Percentiles rank a stretch among this genome's conserved stretches.
These are phyloP conservation scores for Tylopilus rubrobrunneus DNA, from an alignment of 768 basidiomycete genomes.

Conservation along the genomic window DNA sequence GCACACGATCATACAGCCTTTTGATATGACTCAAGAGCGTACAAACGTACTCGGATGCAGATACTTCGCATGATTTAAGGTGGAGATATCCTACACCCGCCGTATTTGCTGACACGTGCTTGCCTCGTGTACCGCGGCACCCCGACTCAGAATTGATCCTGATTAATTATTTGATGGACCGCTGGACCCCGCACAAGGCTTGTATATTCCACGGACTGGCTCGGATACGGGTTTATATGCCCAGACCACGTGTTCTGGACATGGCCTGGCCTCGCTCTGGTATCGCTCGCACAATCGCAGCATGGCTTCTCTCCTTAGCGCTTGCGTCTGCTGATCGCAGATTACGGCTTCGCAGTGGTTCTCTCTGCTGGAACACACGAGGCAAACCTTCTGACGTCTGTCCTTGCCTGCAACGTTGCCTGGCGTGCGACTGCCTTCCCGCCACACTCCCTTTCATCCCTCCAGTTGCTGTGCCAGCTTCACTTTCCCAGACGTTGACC, in stretches of 20 bases:
- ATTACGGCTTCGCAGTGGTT: slow-evolving; percentile 17
- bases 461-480: slow-evolving; percentile 3
- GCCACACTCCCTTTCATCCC: background rate
- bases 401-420: slow-evolving; percentile 6
- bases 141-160: slow-evolving; percentile 16
- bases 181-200: slow-evolving; percentile 9
- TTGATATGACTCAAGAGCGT: background rate
- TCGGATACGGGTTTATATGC: slow-evolving; percentile 17
- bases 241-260: slow-evolving; percentile 23
- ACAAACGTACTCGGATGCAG: background rate
- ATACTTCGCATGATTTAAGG: background rate
- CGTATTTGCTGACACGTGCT: slow-evolving; percentile 5
- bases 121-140: slow-evolving; percentile 18
- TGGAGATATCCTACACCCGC: background rate
- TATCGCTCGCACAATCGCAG: slow-evolving; percentile 10
- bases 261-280: slow-evolving; percentile 12
- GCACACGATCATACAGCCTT: background rate
- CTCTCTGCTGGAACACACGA: slow-evolving; percentile 27
- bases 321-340: slow-evolving; percentile 8
- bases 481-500: background rate
- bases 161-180: slow-evolving; percentile 13
- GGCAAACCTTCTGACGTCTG: slow-evolving; percentile 13
- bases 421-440: background rate
- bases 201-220: slow-evolving; percentile 13
- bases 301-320: slow-evolving; percentile 10